Evolutionary conservation across 345 rosid genomes (phyloP), one percentile per base, ranked within the genome.

Genomic region (Clausena lansium): DNA sequence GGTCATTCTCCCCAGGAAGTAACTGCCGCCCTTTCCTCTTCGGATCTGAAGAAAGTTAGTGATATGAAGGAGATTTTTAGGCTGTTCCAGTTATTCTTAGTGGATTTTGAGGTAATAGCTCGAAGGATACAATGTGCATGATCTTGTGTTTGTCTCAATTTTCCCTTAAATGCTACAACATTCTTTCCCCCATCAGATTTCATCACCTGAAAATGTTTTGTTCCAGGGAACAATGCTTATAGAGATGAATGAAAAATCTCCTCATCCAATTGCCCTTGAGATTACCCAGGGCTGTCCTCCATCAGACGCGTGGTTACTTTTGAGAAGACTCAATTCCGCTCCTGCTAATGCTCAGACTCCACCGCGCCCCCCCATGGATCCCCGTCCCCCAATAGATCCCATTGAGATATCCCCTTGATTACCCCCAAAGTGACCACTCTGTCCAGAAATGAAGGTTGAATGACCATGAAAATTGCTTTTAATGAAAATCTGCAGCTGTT

Each of bases 1-100:
- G 98, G 99, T 72, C 86, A 84, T 86, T 85, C 97, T 70, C 91
- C 99, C 0, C 86, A 75, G 87, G 97, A 88, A 74, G 97, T 92
- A 47, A 85, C 93, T 52, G 88, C 94, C 39, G 95, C 97, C 75
- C 95, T 94, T 71, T 87, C 97, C 79, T 94, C 93, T 59, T 81
- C 87, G 50, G 93, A 91, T 79, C 61, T 65, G 73, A 76, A 74
- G 60, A 78, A 22, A 75, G 86, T 81, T 66, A 82, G 79, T 63
- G 77, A 79, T 57, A 89, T 90, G 90, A 94, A 91, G 84, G 95
- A 94, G 81, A 89, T 80, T 54, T 58, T 96, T 77, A 91, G 78
- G 79, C 84, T 79, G 74, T 94, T 91, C 81, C 98, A 94, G 77
- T 59, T 72, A 70, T 87, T 91, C 81, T 85, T 94, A 30, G 83